Base-by-base conservation (phyloP, 1,139 yeast species). In the Blastobotrys buckinghamii region DNA sequence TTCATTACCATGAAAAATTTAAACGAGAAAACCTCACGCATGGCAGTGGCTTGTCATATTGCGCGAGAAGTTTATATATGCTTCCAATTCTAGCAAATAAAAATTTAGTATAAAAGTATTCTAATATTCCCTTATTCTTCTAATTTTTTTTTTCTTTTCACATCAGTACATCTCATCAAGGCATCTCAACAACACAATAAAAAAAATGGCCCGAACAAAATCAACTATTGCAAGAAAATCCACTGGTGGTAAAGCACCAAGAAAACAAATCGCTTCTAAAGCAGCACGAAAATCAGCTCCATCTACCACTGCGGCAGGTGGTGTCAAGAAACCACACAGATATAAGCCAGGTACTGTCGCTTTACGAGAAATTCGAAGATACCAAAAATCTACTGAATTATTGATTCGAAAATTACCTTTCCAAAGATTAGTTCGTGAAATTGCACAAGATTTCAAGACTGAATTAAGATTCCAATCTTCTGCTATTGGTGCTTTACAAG, bases 311-410 rank as follows among this genome's bases (percentile, higher is more conserved):
- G 78, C 95, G 59, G 81, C 96, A 59, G 97, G 97, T 72, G 97
- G 97, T 84, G 97, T 90, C 72, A 89, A 90, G 89, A 89, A 90
- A 81, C 97, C 97, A 63, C 97, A 90, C 87, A 88, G 97, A 85
- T 90, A 89, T 79, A 89, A 89, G 92, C 97, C 97, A 74, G 97
- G 97, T 88, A 90, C 97, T 70, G 97, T 90, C 69, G 97, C 97
- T 66, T 85, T 90, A 73, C 89, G 97, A 85, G 97, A 89, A 80
- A 90, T 90, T 71, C 88, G 97, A 84, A 88, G 96, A 80, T 90
- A 89, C 82, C 97, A 89, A 79, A 89, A 89, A 77, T 86, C 96
- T 58, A 89, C 97, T 68, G 97, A 89, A 76, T 79, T 89, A 53
- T 81, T 89, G 73, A 89, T 89, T 76, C 88, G 97, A 83, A 88